Evolutionary conservation across 176 grass and related monocot species (phyloP).

Genomic region (bread wheat (Triticum aestivum)): DNA sequence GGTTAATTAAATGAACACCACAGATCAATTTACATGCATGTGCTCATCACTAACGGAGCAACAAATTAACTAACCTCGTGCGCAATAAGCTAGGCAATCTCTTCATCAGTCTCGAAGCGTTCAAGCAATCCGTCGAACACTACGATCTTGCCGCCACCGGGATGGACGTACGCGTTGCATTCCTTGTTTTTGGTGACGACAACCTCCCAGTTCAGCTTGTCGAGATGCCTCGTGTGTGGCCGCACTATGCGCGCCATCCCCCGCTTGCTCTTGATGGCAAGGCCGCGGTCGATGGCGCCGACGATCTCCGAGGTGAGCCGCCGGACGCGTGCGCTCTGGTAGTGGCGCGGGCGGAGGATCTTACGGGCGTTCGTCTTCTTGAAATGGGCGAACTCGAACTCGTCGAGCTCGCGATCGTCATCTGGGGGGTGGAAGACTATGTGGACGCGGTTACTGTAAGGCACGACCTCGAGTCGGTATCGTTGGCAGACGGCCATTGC

Average conservation of each 20-base stretch:
- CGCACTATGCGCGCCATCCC: not conserved
- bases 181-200: not conserved
- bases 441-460: not conserved
- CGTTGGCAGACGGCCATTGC: not conserved
- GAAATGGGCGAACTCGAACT: not conserved
- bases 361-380: not conserved
- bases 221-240: not conserved
- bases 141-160: not conserved
- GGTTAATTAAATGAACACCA: not conserved
- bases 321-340: constrained; percentile 5
- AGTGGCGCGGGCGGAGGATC: not conserved
- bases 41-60: not conserved
- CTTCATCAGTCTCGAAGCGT: not conserved
- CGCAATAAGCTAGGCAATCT: not conserved
- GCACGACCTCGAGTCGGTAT: not conserved
- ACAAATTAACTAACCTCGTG: not conserved
- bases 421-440: not conserved
- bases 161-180: not conserved
- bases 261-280: not conserved
- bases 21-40: not conserved
- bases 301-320: constrained; percentile 3
- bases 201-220: not conserved
- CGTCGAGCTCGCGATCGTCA: not conserved
- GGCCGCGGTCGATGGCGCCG: not conserved
- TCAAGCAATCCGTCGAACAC: not conserved